Evolutionary conservation across 148 eudicot genomes (phyloP).

Genomic region (Rhododendron kiyosumense): DNA sequence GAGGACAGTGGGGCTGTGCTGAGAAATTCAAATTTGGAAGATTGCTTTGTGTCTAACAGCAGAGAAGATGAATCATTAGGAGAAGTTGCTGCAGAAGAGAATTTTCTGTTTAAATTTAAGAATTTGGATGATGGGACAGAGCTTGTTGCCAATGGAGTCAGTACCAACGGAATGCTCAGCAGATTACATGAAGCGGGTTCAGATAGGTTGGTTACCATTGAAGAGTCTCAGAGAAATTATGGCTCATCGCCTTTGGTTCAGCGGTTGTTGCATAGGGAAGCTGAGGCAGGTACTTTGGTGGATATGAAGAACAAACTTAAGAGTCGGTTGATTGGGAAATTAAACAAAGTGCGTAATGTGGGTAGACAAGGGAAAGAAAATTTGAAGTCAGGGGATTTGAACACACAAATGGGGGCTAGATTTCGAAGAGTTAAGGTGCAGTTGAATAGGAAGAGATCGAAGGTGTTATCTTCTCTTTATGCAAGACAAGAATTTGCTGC

Average conservation of each 20-base stretch:
- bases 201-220: constrained; percentile 22
- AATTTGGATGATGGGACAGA: constrained; percentile 59
- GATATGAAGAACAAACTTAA: constrained; percentile 40
- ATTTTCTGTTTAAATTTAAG: constrained; percentile 31
- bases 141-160: constrained; percentile 43
- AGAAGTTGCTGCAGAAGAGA: constrained; percentile 20
- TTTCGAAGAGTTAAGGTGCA: constrained; percentile 46
- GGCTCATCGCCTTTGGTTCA: constrained; percentile 54
- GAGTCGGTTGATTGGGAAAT: constrained; percentile 51
- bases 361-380: constrained; percentile 22
- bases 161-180: constrained; percentile 37
- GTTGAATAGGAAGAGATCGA: constrained; percentile 43
- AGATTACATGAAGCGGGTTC: constrained; percentile 51
- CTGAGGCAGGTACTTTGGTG: constrained; percentile 7
- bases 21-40: constrained; percentile 26
- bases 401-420: constrained; percentile 20
- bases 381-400: constrained; percentile 15
- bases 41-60: constrained; percentile 32
- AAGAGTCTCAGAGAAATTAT: constrained; percentile 39
- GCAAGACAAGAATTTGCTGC: constrained; percentile 67
- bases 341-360: constrained; percentile 30
- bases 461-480: constrained; percentile 71
- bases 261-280: constrained; percentile 38
- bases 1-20: constrained; percentile 45
- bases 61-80: constrained; percentile 26